phyloP scores from a whole-genome alignment of 1,284 basidiomycete species.

The Exsudoporus floridanus region DNA sequence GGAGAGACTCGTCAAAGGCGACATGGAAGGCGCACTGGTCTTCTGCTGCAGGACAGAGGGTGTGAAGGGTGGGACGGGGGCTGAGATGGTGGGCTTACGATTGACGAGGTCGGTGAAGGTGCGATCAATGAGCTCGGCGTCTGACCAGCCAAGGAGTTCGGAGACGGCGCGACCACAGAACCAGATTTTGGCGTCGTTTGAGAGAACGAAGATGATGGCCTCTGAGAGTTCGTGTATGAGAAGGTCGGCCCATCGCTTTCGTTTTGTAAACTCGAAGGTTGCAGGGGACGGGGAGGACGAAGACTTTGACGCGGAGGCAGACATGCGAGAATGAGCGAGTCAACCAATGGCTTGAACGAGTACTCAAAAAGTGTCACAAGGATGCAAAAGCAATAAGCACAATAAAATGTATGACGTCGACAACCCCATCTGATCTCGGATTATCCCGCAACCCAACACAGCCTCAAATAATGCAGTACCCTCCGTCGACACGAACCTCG shows the following conservation, averaged over 20 bases:
- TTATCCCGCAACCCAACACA: constrained; percentile 7
- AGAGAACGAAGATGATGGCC: constrained; percentile 67
- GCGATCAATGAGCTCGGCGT: constrained; percentile 68
- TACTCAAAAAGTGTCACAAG: background rate
- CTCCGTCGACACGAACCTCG: constrained; percentile 84
- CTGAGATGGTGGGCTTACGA: constrained; percentile 40
- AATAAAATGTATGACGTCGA: constrained; percentile 25
- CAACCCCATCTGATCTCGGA: constrained; percentile 13
- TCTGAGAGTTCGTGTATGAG: constrained; percentile 76
- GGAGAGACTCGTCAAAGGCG: constrained; percentile 56
- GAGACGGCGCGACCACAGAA: constrained; percentile 69
- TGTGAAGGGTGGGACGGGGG: background rate
- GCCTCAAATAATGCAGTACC: constrained; percentile 68
- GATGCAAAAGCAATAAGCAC: background rate
- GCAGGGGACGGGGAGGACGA: constrained; percentile 7
- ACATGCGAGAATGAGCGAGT: constrained; percentile 14
- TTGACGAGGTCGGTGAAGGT: constrained; percentile 66
- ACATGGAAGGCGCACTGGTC: constrained; percentile 59
- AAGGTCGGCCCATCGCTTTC: constrained; percentile 85
- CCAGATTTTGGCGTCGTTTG: constrained; percentile 57
- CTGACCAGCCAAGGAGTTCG: constrained; percentile 74
- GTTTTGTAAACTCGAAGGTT: constrained; percentile 77
- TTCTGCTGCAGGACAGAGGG: constrained; percentile 43
- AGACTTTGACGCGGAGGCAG: constrained; percentile 16
- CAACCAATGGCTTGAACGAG: no score